Evolutionary conservation across 148 eudicot genomes (phyloP), one percentile per base, ranked within the genome.

Genomic region (Oxyria digyna): DNA sequence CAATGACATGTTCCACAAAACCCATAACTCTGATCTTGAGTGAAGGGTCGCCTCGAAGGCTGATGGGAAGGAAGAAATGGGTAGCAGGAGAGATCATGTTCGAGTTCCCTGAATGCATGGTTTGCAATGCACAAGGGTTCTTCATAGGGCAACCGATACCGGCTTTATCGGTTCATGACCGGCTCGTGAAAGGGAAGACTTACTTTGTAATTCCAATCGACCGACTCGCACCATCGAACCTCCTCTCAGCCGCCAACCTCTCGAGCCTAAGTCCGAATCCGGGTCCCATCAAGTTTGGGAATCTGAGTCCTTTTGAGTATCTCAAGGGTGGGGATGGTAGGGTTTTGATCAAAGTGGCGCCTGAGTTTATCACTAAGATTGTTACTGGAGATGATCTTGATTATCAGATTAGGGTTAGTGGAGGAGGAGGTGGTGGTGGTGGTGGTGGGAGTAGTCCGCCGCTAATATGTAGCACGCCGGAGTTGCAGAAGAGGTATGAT

Each of bases 61-160:
- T 59, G 38, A 14, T 24, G 5, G 65, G 65, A 31, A 5, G 65
- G 9, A 59, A 59, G 37, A 59, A 59, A 15, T 59, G 65, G 65
- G 65, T 65, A 7, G 21, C 8, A 40, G 91, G 89, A 37, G 94
- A 92, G 73, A 81, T 92, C 73, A 92, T 92, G 98, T 87, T 92
- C 54, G 83, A 89, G 76, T 92, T 83, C 71, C 98, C 97, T 12
- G 91, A 92, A 50, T 78, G 79, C 33, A 83, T 92, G 67, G 81
- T 92, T 24, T 89, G 96, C 81, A 84, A 83, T 69, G 96, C 91
- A 18, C 89, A 85, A 65, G 86, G 94, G 4, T 89, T 92, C 85
- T 85, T 75, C 76, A 79, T 92, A 0, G 96, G 96, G 9, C 87
- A 73, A 21, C 96, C 87, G 0, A 69, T 87, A 31, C 98, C 98